These are phyloP conservation scores for Harringtonia aguacate DNA, from an alignment of 2,329 filamentous ascomycete genomes.

Conservation along the genomic window DNA sequence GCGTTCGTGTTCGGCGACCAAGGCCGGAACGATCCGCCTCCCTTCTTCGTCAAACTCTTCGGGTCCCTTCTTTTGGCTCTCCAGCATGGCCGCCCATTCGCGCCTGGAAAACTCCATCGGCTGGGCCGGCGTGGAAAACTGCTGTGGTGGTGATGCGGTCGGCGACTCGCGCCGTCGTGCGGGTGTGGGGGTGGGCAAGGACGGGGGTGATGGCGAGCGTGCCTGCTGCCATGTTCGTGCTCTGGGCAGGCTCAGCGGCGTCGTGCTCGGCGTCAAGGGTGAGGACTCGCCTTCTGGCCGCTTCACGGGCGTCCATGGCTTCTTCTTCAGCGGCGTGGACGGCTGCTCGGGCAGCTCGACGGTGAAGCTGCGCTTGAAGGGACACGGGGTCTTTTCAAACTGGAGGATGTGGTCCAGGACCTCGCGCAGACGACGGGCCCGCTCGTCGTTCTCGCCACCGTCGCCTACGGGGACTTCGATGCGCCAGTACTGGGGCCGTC, in stretches of 20 bases:
- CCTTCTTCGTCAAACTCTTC: constrained; percentile 11
- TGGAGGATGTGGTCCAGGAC: constrained; percentile 64
- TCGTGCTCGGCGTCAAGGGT: constrained; percentile 11
- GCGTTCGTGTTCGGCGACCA: constrained; percentile 13
- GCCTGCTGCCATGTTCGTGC: not conserved
- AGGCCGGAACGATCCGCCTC: constrained; percentile 7
- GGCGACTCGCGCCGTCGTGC: not conserved
- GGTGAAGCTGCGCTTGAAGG: constrained; percentile 68
- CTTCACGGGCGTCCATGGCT: constrained; percentile 53
- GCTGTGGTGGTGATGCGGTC: not conserved
- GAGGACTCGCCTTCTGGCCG: constrained; percentile 17
- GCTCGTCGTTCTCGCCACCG: constrained; percentile 46
- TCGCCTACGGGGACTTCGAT: constrained; percentile 69
- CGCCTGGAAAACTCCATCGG: constrained; percentile 6
- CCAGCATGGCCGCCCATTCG: constrained; percentile 11
- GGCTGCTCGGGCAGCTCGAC: constrained; percentile 62
- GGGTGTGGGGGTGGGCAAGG: not conserved
- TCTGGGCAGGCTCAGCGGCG: not conserved
- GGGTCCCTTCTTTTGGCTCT: constrained; percentile 3
- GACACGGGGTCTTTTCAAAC: constrained; percentile 82
- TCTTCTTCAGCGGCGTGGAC: constrained; percentile 53
- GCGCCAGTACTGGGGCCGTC: constrained; percentile 77
- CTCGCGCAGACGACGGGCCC: constrained; percentile 55
- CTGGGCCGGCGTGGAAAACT: not conserved
- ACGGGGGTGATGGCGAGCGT: not conserved